Base-by-base conservation (phyloP, 139 green algal genomes). In the Closterium sp. region DNA sequence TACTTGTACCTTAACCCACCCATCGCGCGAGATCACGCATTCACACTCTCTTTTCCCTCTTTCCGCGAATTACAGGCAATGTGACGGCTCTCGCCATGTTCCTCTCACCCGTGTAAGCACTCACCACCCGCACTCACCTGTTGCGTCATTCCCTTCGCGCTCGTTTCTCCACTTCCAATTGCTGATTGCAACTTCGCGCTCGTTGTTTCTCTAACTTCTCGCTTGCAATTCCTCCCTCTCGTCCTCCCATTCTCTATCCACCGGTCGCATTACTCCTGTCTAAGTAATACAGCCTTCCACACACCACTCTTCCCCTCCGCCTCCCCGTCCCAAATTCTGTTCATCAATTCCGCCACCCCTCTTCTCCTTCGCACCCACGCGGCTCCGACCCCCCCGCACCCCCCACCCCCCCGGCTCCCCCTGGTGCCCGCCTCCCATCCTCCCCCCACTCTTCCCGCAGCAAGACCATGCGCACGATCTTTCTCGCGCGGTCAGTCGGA, bases 391-490 rank as follows among this genome's bases (percentile, higher is more conserved):
- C 4, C 79, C 3, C 27, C 79, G 4, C 6, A 86, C 79, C 27
- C 79, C 79, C n/a, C n/a, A 4, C 3, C 27, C 22, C 27, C 84
- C 7, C 84, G 2, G 4, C 11, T 1, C 27, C 84, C 27, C 28
- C 32, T 13, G n/a, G 21, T 87, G 0, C 1, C 84, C 38, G 0
- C 28, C 19, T 7, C n/a, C 84, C 84, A 1, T 2, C 1, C n/a
- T 34, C 9, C 84, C 11, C 84, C n/a, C 9, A 31, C 7, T 4
- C 79, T 13, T 30, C 27, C 27, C n/a, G 11, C 89, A 92, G 89
- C 13, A 28, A 62, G 22, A 94, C 92, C 22, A 89, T 94, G 17
- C 10, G n/a, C 5, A 70, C 24, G n/a, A 93, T 94, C 24, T 4
- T 87, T n/a, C 22, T 31, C 11, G 13, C 24, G 89, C 70, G 87